Percentiles rank a stretch among this genome's conserved stretches.
phyloP scores from a whole-genome alignment of 176 grass and related monocot species.

The Triticum urartu region DNA sequence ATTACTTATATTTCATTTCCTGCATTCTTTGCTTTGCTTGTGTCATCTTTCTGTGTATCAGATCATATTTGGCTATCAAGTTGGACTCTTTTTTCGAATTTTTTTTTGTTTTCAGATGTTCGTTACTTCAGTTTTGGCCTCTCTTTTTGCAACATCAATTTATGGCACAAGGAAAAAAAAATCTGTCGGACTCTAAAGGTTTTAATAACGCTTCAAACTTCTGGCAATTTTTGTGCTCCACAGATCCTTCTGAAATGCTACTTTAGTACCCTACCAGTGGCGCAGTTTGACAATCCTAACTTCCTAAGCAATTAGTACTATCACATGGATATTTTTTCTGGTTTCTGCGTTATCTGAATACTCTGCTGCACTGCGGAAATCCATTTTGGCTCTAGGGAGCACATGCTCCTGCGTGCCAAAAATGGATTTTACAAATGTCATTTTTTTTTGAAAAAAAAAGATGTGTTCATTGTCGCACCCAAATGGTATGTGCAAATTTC shows the following conservation, averaged over 20 bases:
- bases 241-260: not conserved
- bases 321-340: not conserved
- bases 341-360: constrained; percentile 5
- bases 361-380: not conserved
- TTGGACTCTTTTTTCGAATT: not conserved
- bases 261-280: not conserved
- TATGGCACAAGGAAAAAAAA: not conserved
- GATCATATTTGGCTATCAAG: not conserved
- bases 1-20: not conserved
- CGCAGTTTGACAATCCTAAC: not conserved
- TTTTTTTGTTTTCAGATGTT: not conserved
- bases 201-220: not conserved
- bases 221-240: not conserved
- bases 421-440: too few species aligned
- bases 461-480: too few species aligned
- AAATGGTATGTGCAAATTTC: too few species aligned
- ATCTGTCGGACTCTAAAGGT: not conserved
- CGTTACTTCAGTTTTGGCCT: not conserved
- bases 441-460: too few species aligned
- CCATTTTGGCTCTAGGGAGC: too few species aligned
- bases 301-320: not conserved
- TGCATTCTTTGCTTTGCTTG: not conserved
- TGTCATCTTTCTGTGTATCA: not conserved
- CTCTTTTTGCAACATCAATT: not conserved
- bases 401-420: too few species aligned